Percentiles rank a stretch among this genome's conserved stretches.
Evolutionary conservation across 2,329 filamentous ascomycete genomes (phyloP).

Genomic region (Monosporascus sp.): DNA sequence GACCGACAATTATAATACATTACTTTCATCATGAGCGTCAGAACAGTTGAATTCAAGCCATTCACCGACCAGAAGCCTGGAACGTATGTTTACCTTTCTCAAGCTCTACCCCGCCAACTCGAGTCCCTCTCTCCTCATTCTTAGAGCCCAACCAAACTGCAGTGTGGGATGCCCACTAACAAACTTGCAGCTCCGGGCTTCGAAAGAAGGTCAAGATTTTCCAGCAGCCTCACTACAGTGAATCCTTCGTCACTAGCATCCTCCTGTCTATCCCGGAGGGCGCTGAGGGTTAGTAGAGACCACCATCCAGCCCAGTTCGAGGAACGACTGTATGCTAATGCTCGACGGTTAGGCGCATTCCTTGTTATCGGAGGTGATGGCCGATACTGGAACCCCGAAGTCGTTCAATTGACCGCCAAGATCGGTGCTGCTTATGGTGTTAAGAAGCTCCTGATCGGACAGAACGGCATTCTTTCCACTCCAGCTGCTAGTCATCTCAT

Average conservation of each 20-base stretch:
- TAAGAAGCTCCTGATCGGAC: conserved; percentile 96
- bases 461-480: conserved; percentile 93
- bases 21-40: conserved; percentile 53
- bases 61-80: conserved; percentile 98
- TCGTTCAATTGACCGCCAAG: conserved; percentile 94
- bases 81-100: conserved; percentile 66
- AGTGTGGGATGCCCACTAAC: conserved; percentile 9
- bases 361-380: conserved; percentile 97
- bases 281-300: conserved; percentile 55
- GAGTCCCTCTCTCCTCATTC: conserved; percentile 3
- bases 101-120: conserved; percentile 27
- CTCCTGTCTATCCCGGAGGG: conserved; percentile 95
- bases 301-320: neutral
- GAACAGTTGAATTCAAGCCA: conserved; percentile 76
- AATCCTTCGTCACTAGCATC: conserved; percentile 91
- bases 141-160: neutral
- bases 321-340: conserved; percentile 4
- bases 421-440: conserved; percentile 95
- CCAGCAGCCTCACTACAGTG: conserved; percentile 91
- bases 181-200: conserved; percentile 72
- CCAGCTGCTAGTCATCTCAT: conserved; percentile 96
- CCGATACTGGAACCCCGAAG: conserved; percentile 94
- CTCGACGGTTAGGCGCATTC: conserved; percentile 51
- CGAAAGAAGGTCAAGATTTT: conserved; percentile 99
- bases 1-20: neutral